Base-by-base conservation (phyloP, 352 stramenopile genomes). In the Globisporangium recalcitrans region DNA sequence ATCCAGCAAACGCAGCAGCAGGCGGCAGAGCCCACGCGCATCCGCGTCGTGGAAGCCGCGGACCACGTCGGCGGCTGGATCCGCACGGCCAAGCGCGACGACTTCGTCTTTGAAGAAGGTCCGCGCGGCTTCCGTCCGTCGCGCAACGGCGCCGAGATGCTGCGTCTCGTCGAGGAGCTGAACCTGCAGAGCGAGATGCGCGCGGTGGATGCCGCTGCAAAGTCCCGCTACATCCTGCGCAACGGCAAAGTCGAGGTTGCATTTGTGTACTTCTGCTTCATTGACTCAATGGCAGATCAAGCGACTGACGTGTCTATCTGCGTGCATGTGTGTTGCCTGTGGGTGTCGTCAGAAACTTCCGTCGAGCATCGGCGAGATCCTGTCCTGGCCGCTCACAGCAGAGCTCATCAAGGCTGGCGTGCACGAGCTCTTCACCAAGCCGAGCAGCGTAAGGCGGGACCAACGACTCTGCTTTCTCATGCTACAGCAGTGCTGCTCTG, bases 71-170 rank as follows among this genome's bases (percentile, higher is more conserved):
- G 86, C 22, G 86, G 86, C 21, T 92, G 84, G 82, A 74, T 95
- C 60, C 76, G 73, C 21, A 93, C 86, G 8, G 80, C 80, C 13
- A 68, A 68, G 52, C 64, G 67, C 22, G 65, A 77, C n/a, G 75
- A 67, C 13, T 91, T 92, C 47, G 52, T 95, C 19, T 94, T 96
- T 61, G 88, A 96, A 65, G 76, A 89, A 59, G 88, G 88, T 0
- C 88, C 88, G 44, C 73, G 88, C 57, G 85, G 85, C 53, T 95
- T 96, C 52, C 83, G 88, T 0, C 88, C 88, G 26, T 92, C 82
- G 42, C 82, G 83, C 60, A 95, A 93, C 42, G 88, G 88, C 26
- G 73, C 85, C 44, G 83, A 95, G 68, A 91, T 95, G 72, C 69
- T 96, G 62, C 78, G 79, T 1, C 74, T 96, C 14, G 78, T 95